Evolutionary conservation across 108 stramenopile genomes (phyloP).

Genomic region (Cyclotella sp.): DNA sequence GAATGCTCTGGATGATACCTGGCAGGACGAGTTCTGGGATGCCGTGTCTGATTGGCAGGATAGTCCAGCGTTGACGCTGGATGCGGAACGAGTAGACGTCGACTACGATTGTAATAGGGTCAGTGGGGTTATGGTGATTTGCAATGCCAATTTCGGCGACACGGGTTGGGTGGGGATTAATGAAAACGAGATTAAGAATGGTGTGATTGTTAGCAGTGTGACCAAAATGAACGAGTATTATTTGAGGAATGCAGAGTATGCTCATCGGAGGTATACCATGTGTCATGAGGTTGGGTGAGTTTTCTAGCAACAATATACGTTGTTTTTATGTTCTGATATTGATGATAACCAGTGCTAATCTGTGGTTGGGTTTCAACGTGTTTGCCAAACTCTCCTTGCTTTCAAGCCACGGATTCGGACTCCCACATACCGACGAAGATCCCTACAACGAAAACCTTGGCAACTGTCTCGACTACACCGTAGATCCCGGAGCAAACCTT

Average conservation of each 20-base stretch:
- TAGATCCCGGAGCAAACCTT: constrained; percentile 35
- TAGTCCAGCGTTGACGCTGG: constrained; percentile 60
- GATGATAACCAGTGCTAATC: neutral
- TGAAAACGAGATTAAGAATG: constrained; percentile 44
- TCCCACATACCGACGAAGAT: constrained; percentile 85
- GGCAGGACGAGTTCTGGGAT: constrained; percentile 60
- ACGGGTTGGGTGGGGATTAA: constrained; percentile 85
- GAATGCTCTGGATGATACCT: constrained; percentile 70
- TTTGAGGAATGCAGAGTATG: constrained; percentile 58
- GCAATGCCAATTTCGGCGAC: constrained; percentile 75
- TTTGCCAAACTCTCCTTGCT: neutral
- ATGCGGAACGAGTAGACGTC: constrained; percentile 25
- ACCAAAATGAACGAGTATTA: constrained; percentile 88
- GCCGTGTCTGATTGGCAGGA: constrained; percentile 72
- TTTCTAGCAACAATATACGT: constrained; percentile 59
- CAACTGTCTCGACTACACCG: constrained; percentile 84
- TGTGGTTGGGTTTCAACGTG: neutral
- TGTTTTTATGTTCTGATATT: neutral
- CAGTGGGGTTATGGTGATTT: constrained; percentile 76
- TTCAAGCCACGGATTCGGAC: constrained; percentile 69
- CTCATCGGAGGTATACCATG: constrained; percentile 50
- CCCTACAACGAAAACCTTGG: constrained; percentile 69
- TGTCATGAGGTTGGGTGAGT: constrained; percentile 43
- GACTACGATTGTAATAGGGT: constrained; percentile 48
- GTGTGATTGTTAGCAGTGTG: constrained; percentile 56